A percentile compares a stretch with the other conserved stretches of the same genome.
These are phyloP conservation scores for Aspergillus unguis DNA, from an alignment of 2,329 filamentous ascomycete genomes.

Conservation along the genomic window DNA sequence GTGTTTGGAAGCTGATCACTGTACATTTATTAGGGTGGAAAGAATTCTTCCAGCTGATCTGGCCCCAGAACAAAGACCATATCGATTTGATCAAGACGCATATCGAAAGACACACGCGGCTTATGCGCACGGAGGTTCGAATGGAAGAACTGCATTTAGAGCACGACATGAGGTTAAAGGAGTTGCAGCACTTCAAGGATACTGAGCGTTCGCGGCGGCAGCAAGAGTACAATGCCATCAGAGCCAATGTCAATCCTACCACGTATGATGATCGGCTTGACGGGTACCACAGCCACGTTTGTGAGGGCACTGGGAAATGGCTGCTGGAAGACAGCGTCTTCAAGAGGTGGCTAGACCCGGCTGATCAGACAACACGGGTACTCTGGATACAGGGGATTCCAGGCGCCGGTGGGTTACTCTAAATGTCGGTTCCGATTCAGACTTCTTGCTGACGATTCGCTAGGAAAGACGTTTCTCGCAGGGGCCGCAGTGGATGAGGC, in stretches of 20 bases:
- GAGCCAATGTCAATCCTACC: not conserved
- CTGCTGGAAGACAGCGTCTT: conserved; percentile 7
- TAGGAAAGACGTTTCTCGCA: conserved; percentile 19
- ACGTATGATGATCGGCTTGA: conserved; percentile 6
- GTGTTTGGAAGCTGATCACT: not conserved
- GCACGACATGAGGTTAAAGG: conserved; percentile 4
- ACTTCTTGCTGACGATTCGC: not conserved
- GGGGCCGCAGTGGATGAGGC: conserved; percentile 15
- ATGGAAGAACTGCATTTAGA: conserved; percentile 5
- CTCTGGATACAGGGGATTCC: conserved; percentile 25
- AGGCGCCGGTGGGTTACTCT: conserved; percentile 12
- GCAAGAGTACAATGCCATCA: conserved; percentile 3
- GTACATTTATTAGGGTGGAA: conserved; percentile 7
- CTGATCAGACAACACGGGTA: not conserved
- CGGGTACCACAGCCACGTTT: not conserved
- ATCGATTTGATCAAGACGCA: conserved; percentile 2
- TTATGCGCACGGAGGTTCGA: conserved; percentile 10
- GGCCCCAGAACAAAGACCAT: not conserved
- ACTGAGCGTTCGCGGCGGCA: not conserved
- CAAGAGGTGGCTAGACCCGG: conserved; percentile 1
- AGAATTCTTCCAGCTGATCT: conserved; percentile 8
- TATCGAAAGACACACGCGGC: conserved; percentile 7
- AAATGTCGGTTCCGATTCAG: not conserved
- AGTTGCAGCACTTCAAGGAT: conserved; percentile 8
- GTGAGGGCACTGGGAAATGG: conserved; percentile 4